Conservation (phyloP, 2,329 filamentous ascomycete genomes). For the Chrysoporthe austroafricana region DNA sequence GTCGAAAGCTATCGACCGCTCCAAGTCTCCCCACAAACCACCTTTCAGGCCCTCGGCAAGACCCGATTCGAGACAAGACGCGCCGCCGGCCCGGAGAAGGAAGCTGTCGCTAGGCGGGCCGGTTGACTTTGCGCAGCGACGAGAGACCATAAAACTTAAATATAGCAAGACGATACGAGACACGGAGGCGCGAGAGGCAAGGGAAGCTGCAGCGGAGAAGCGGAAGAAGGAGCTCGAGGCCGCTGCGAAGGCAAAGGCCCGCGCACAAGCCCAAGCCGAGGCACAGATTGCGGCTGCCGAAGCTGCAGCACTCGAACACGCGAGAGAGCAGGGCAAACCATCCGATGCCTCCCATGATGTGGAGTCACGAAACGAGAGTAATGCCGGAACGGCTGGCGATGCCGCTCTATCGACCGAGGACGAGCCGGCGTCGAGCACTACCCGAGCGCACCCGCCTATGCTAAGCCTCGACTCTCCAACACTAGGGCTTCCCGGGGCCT, state of each 20-base stretch:
- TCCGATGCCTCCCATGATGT: neutral
- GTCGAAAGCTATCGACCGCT: constrained; percentile 63
- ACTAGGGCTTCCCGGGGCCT: constrained; percentile 67
- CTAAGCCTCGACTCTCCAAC: constrained; percentile 62
- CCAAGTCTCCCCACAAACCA: constrained; percentile 48
- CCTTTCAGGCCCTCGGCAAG: constrained; percentile 37
- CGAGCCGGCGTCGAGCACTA: constrained; percentile 8
- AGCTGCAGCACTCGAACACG: constrained; percentile 26
- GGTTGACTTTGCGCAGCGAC: constrained; percentile 82
- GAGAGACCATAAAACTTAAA: constrained; percentile 81
- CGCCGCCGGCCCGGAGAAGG: constrained; percentile 46
- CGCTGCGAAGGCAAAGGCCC: constrained; percentile 47
- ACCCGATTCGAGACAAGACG: constrained; percentile 41
- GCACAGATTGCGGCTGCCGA: constrained; percentile 36
- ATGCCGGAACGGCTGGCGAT: constrained; percentile 20
- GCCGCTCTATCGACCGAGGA: constrained; percentile 26
- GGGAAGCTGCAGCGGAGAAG: constrained; percentile 57
- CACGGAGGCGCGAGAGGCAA: constrained; percentile 63
- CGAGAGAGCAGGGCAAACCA: constrained; percentile 15
- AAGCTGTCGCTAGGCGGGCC: constrained; percentile 66
- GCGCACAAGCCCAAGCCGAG: constrained; percentile 39
- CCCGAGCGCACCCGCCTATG: constrained; percentile 23
- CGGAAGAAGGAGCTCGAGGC: constrained; percentile 55
- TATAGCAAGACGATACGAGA: constrained; percentile 84
- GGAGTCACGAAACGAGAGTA: constrained; percentile 14